phyloP scores from a whole-genome alignment of 352 stramenopile genomes.

The Globisporangium cederbergense region DNA sequence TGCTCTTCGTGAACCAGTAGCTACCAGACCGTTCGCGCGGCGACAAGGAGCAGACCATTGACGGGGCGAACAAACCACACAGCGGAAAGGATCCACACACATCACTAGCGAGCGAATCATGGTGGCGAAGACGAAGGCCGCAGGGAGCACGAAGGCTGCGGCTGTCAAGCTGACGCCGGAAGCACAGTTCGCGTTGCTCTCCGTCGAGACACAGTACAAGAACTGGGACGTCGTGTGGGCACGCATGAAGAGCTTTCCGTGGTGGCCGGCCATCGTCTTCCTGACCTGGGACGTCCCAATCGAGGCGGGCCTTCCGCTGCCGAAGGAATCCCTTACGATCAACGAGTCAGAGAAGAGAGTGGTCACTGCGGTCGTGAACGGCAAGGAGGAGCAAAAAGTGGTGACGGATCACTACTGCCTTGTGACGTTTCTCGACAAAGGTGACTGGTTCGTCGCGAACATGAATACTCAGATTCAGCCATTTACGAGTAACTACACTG shows the following conservation, averaged over 20 bases:
- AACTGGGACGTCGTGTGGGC: conserved; percentile 80
- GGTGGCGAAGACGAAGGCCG: conserved; percentile 23
- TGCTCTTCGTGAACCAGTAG: neutral
- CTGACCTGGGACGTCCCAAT: conserved; percentile 51
- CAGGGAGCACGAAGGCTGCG: conserved; percentile 21
- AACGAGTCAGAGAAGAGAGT: conserved; percentile 29
- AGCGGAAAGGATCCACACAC: neutral
- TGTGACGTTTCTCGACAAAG: conserved; percentile 68
- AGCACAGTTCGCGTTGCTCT: conserved; percentile 24
- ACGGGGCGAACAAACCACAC: neutral
- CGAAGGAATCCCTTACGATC: conserved; percentile 36
- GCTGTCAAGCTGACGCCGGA: conserved; percentile 22
- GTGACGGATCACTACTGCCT: conserved; percentile 27
- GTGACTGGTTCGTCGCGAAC: conserved; percentile 51
- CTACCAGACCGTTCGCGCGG: neutral
- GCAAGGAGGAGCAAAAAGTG: conserved; percentile 15
- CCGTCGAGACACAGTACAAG: conserved; percentile 48
- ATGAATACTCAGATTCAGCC: conserved; percentile 36
- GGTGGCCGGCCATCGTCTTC: conserved; percentile 81
- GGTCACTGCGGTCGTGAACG: conserved; percentile 16
- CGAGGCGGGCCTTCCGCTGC: conserved; percentile 34
- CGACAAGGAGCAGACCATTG: neutral
- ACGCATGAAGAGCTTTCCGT: conserved; percentile 64
- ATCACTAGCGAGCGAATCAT: conserved; percentile 16
- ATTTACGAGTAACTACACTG: conserved; percentile 51